A percentile compares a stretch with the other conserved stretches of the same genome.
Conservation (phyloP, 2,329 filamentous ascomycete genomes). For the Parafenestella ontariensis region DNA sequence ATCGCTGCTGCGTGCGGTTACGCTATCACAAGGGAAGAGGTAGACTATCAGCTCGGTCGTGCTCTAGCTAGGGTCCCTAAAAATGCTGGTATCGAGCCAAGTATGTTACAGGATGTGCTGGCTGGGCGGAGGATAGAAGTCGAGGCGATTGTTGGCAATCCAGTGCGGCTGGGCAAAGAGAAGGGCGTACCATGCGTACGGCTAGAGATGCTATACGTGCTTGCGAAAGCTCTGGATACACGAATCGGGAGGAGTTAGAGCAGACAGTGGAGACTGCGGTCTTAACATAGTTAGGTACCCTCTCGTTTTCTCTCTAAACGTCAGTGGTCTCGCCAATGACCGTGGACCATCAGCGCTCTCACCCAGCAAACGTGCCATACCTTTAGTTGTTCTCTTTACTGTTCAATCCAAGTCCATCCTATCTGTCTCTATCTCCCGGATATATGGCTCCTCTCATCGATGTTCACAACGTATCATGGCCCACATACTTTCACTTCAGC, state of each 20-base stretch:
- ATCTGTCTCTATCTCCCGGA: background rate
- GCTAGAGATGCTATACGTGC: constrained; percentile 55
- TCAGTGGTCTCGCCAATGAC: too few relatives aligned
- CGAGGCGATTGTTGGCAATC: constrained; percentile 59
- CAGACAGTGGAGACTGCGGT: background rate
- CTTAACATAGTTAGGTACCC: background rate
- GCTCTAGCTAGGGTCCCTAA: constrained; percentile 47
- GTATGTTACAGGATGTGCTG: constrained; percentile 59
- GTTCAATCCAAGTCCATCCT: background rate
- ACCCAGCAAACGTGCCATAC: too few relatives aligned
- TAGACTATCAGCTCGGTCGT: constrained; percentile 48
- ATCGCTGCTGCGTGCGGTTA: constrained; percentile 54
- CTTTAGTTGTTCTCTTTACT: too few relatives aligned
- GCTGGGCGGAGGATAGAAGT: constrained; percentile 55
- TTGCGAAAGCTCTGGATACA: constrained; percentile 53
- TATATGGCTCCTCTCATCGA: background rate
- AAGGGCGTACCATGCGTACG: constrained; percentile 51
- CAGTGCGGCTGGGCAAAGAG: constrained; percentile 51
- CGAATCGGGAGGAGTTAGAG: constrained; percentile 27
- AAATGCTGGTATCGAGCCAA: constrained; percentile 54
- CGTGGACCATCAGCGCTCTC: too few relatives aligned
- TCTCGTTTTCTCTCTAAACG: background rate
- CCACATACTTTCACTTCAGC: background rate
- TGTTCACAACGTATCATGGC: background rate
- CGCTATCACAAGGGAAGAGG: constrained; percentile 46